A percentile compares a stretch with the other conserved stretches of the same genome.
phyloP scores from a whole-genome alignment of 345 rosid genomes.

The Sisymbrium altissimum region DNA sequence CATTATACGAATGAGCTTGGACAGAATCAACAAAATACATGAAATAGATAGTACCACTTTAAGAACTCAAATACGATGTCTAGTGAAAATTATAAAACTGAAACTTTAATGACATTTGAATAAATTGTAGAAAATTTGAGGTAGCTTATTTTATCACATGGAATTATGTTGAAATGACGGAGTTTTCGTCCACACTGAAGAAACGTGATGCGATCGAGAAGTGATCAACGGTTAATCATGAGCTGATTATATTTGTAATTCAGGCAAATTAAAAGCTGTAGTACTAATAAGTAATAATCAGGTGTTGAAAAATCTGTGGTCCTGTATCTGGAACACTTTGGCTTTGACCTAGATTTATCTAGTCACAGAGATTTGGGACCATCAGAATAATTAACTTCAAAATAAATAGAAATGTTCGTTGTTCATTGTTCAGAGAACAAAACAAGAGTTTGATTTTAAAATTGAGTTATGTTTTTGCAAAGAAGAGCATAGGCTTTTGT shows the following conservation, averaged over 20 bases:
- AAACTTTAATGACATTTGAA: background rate
- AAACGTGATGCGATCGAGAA: constrained; percentile 3
- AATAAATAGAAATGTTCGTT: background rate
- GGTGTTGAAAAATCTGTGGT: constrained; percentile 18
- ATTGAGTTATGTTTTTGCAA: constrained; percentile 2
- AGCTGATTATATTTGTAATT: constrained; percentile 11
- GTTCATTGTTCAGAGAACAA: constrained; percentile 9
- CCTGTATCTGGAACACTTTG: constrained; percentile 19
- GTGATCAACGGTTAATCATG: constrained; percentile 17
- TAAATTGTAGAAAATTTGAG: background rate
- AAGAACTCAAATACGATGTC: background rate
- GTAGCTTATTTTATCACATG: constrained; percentile 6
- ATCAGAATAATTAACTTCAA: background rate
- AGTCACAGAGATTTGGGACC: constrained; percentile 3
- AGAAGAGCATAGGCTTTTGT: constrained; percentile 7
- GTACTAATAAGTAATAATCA: background rate
- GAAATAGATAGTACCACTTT: background rate
- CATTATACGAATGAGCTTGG: background rate
- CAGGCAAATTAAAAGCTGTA: background rate
- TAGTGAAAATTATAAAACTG: background rate
- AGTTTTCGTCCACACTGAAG: background rate
- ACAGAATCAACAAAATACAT: background rate
- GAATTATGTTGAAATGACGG: too few species aligned
- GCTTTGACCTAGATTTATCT: background rate
- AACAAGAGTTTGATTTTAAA: constrained; percentile 23